A percentile compares a stretch with the other conserved stretches of the same genome.
Evolutionary conservation across 1,139 yeast species (phyloP).

Genomic region (Suhomyces ambrosiae): DNA sequence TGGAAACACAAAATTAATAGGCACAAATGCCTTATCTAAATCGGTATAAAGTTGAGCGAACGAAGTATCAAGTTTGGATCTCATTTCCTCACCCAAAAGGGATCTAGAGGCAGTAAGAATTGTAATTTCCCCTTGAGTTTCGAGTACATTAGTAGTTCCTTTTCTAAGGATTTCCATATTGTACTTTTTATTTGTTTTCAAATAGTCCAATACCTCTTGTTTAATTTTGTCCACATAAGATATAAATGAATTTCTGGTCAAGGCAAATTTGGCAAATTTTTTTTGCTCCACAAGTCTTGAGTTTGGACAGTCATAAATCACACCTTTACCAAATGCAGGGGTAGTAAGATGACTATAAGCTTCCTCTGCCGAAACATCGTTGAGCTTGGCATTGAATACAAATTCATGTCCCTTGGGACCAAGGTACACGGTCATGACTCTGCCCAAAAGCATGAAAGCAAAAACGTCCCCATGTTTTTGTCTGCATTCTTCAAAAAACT

Average conservation of each 20-base stretch:
- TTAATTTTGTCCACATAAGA: slow-evolving; percentile 84
- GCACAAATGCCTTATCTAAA: slow-evolving; percentile 94
- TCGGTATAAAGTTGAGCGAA: slow-evolving; percentile 87
- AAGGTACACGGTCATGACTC: slow-evolving; percentile 89
- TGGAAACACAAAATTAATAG: slow-evolving; percentile 92
- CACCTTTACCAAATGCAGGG: slow-evolving; percentile 97
- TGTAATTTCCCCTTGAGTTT: slow-evolving; percentile 89
- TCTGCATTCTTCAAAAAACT: slow-evolving; percentile 78
- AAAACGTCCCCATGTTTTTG: slow-evolving; percentile 87
- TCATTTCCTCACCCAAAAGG: slow-evolving; percentile 86
- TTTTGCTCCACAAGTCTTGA: slow-evolving; percentile 94
- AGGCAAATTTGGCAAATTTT: slow-evolving; percentile 89
- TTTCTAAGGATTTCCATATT: slow-evolving; percentile 31
- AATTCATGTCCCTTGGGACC: slow-evolving; percentile 98
- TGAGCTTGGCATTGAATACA: slow-evolving; percentile 84
- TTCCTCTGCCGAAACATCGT: slow-evolving; percentile 93
- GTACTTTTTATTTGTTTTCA: slow-evolving; percentile 47
- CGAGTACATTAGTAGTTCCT: slow-evolving; percentile 74
- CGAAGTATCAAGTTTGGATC: slow-evolving; percentile 74
- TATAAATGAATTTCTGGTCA: slow-evolving; percentile 81
- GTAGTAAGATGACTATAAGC: slow-evolving; percentile 94
- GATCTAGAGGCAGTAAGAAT: slow-evolving; percentile 94
- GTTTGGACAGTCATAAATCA: slow-evolving; percentile 94
- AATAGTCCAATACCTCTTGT: slow-evolving; percentile 70
- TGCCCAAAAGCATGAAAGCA: slow-evolving; percentile 84